Percentiles rank a stretch among this genome's conserved stretches.
Evolutionary conservation across 1,284 basidiomycete genomes (phyloP).

Genomic region (Agaricales sp.): DNA sequence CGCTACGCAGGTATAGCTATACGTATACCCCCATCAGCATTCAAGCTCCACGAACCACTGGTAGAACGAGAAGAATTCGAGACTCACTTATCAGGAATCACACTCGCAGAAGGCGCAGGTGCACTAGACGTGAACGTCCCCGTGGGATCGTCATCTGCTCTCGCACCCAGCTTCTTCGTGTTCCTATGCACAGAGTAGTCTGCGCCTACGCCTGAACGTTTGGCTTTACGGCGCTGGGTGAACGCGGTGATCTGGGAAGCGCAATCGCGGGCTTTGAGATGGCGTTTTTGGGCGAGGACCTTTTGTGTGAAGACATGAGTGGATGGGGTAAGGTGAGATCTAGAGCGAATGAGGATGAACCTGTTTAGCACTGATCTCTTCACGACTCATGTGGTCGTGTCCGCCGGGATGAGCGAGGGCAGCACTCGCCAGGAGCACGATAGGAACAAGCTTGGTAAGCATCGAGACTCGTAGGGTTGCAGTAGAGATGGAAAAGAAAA

Average conservation of each 20-base stretch:
- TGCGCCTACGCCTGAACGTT: no score
- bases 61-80: background rate
- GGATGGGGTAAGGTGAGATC: no score
- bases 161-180: background rate
- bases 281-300: background rate
- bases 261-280: background rate
- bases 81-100: background rate
- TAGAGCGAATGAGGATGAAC: no score
- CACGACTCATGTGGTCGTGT: no score
- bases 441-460: no score
- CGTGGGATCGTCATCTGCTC: background rate
- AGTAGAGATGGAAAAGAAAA: no score
- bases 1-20: slow-evolving; percentile 9
- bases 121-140: background rate
- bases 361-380: no score
- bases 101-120: no score
- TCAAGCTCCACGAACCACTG: background rate
- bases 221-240: background rate
- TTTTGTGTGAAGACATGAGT: background rate
- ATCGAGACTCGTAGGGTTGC: background rate
- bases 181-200: background rate
- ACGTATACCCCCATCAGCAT: no score
- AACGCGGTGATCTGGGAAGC: background rate
- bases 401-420: no score
- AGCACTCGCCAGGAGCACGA: no score